These are phyloP conservation scores for Cladobotryum mycophilum DNA, from an alignment of 2,329 filamentous ascomycete species.

Conservation along the genomic window DNA sequence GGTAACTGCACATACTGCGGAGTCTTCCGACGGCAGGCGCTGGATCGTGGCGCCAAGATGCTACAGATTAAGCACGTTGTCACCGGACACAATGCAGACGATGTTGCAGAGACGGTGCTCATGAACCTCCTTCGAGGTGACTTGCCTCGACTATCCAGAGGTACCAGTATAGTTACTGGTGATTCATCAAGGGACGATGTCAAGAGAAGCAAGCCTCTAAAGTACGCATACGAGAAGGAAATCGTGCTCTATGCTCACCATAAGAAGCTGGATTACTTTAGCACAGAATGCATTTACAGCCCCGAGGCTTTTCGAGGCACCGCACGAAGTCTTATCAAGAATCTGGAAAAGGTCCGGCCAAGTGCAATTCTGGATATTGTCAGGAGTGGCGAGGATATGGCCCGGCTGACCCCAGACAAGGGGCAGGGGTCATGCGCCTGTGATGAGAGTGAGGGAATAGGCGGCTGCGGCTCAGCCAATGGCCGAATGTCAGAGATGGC, in stretches of 20 bases:
- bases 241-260: conserved; percentile 97
- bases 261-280: conserved; percentile 96
- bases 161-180: conserved; percentile 82
- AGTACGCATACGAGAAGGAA: conserved; percentile 98
- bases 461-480: conserved; percentile 64
- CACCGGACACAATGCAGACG: conserved; percentile 95
- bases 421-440: conserved; percentile 30
- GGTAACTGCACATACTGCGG: conserved; percentile 99
- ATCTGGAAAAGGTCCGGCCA: conserved; percentile 83
- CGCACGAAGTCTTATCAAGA: conserved; percentile 88
- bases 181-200: conserved; percentile 69
- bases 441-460: conserved; percentile 36
- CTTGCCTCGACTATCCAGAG: conserved; percentile 75
- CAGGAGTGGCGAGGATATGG: conserved; percentile 93
- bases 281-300: conserved; percentile 96
- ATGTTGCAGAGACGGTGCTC: conserved; percentile 92
- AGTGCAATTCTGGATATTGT: conserved; percentile 95
- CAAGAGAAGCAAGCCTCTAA: conserved; percentile 91
- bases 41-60: conserved; percentile 85
- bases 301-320: conserved; percentile 94
- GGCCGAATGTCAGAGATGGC: conserved; percentile 70
- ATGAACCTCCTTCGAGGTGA: conserved; percentile 96
- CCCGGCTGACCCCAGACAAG: conserved; percentile 53
- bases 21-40: conserved; percentile 87
- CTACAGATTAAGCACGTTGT: conserved; percentile 88